Conservation (phyloP, 2,329 filamentous ascomycete species). For the Bipolaris bicolor region DNA sequence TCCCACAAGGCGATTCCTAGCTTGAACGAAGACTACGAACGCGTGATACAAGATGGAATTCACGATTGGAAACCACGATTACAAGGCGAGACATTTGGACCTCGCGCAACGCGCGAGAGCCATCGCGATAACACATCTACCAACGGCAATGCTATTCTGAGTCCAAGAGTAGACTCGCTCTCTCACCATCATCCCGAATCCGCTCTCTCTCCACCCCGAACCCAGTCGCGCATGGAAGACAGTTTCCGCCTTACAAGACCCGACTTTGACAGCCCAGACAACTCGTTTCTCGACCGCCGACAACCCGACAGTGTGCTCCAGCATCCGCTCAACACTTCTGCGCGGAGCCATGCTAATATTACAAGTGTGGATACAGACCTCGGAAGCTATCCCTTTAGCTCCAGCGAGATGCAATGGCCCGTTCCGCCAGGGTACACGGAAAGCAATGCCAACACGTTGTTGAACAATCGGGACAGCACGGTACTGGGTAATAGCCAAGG, state of each 20-base stretch:
- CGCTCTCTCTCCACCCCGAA: neutral
- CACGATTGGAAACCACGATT: conserved; percentile 20
- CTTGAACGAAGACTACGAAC: conserved; percentile 28
- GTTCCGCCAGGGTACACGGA: conserved; percentile 26
- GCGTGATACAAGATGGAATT: conserved; percentile 37
- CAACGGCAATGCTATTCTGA: neutral
- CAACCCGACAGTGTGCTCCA: conserved; percentile 5
- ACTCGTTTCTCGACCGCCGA: neutral
- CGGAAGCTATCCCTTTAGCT: conserved; percentile 23
- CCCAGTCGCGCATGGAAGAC: conserved; percentile 8
- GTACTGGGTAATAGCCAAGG: conserved; percentile 5
- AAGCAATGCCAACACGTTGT: conserved; percentile 12
- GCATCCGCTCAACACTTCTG: neutral
- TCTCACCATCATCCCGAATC: conserved; percentile 1
- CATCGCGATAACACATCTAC: neutral
- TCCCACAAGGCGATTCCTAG: conserved; percentile 14
- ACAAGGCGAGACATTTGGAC: conserved; percentile 12
- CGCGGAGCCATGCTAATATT: conserved; percentile 14
- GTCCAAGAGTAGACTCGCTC: conserved; percentile 14
- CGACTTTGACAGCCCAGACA: conserved; percentile 1
- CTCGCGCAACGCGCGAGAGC: conserved; percentile 1
- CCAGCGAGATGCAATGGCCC: conserved; percentile 26
- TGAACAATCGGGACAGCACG: conserved; percentile 13
- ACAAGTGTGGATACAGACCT: conserved; percentile 22
- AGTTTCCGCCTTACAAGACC: conserved; percentile 10